Conservation (phyloP, 108 stramenopile species). For the Cyclostephanos tholiformis region DNA sequence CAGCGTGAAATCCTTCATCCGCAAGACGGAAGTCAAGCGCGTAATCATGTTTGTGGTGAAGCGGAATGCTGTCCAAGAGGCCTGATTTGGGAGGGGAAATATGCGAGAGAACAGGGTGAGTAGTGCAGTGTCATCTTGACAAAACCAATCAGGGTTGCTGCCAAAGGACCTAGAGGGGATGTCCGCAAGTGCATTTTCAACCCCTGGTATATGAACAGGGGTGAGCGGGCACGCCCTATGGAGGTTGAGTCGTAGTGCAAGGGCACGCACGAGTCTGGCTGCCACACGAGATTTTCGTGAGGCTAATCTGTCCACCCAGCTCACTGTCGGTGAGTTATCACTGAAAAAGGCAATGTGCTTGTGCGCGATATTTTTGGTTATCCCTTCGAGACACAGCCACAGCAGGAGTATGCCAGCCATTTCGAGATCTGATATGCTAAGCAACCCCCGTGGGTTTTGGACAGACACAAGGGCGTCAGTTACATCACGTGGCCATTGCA, state of each 20-base stretch:
- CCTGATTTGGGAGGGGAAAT: constrained; percentile 24
- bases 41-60: background rate
- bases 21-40: constrained; percentile 17
- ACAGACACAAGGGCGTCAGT: constrained; percentile 15
- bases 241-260: background rate
- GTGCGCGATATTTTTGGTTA: no score
- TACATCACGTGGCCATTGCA: constrained; percentile 28
- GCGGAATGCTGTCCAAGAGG: constrained; percentile 17
- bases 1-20: constrained; percentile 10
- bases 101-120: background rate
- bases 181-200: background rate
- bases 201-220: constrained; percentile 13
- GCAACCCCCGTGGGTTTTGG: no score
- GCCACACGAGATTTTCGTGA: constrained; percentile 1
- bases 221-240: background rate
- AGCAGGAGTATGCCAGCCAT: constrained; percentile 22
- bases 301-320: constrained; percentile 9
- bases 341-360: constrained; percentile 4
- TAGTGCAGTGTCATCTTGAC: background rate
- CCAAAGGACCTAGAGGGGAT: constrained; percentile 27
- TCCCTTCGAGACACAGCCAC: constrained; percentile 18
- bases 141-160: constrained; percentile 7
- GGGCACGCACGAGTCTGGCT: background rate
- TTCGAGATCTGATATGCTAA: constrained; percentile 31
- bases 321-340: constrained; percentile 23